Conservation (phyloP, 805 yeast species). For the Cyberlindnera subsufficiens region DNA sequence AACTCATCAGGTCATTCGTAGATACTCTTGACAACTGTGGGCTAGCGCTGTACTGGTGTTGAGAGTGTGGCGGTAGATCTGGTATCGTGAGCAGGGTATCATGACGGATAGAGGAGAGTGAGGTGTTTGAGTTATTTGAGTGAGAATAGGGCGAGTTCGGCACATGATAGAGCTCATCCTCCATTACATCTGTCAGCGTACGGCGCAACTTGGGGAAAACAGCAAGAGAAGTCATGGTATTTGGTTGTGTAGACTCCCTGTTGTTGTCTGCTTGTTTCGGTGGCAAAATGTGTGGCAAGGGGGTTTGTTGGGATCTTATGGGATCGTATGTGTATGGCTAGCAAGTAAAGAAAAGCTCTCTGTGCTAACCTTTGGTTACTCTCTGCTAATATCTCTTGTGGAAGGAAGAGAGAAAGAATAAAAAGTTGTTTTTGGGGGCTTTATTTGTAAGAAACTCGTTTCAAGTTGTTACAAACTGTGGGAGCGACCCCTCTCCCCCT, state of each 20-base stretch:
- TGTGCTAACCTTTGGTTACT: too few relatives aligned
- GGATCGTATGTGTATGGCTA: too few relatives aligned
- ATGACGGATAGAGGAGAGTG: conserved; percentile 1
- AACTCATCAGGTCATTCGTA: conserved; percentile 8
- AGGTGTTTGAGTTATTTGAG: conserved; percentile 3
- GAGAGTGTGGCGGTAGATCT: conserved; percentile 1
- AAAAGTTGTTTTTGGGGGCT: too few relatives aligned
- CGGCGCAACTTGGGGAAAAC: conserved; percentile 43
- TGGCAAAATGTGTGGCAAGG: conserved; percentile 2
- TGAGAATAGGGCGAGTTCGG: conserved; percentile 7
- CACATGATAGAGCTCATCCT: conserved; percentile 48
- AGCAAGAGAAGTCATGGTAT: conserved; percentile 42
- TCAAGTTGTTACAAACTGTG: too few relatives aligned
- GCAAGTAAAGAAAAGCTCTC: too few relatives aligned
- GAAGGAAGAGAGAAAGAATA: too few relatives aligned
- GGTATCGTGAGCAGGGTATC: conserved; percentile 2
- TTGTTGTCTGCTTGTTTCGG: conserved; percentile 1
- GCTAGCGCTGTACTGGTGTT: conserved; percentile 1
- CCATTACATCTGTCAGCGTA: conserved; percentile 52
- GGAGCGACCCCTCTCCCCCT: not conserved
- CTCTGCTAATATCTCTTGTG: too few relatives aligned
- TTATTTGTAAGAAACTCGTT: too few relatives aligned
- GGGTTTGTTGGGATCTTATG: too few relatives aligned
- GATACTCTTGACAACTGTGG: conserved; percentile 8
- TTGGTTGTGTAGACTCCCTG: not conserved